Evolutionary conservation across 495 filamentous ascomycete genomes (phyloP), one percentile per base, ranked within the genome.

Genomic region (Neurospora sp.): DNA sequence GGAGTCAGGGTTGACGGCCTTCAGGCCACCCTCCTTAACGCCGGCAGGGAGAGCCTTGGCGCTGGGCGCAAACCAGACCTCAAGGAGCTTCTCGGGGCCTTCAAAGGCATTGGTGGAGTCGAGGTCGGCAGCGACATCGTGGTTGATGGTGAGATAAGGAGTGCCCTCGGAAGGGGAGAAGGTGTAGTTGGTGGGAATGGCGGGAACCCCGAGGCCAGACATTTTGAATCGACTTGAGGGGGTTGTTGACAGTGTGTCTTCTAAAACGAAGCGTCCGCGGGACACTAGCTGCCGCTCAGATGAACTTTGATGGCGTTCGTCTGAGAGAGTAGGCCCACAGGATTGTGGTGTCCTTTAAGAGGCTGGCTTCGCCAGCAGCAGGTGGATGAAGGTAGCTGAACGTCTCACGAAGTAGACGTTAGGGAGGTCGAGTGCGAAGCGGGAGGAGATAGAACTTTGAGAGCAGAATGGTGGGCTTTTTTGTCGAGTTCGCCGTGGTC

Each of bases 91-190:
- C 85, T 99, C 96, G 44, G 96, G 96, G 70, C 96, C 96, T 88
- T 99, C 96, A 80, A 99, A 99, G 76, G 94, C 94, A 88, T 93
- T 97, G 86, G 85, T 93, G 73, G 95, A 97, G 83, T 99, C 96
- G 72, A 98, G 90, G 83, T 97, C 96, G 76, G 95, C 88, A 74
- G 94, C 93, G 74, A 94, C 92, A 84, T 96, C 94, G 85, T 94
- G 93, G 86, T 98, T 98, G 89, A 99, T 98, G 69, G 93, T 97
- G 85, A 97, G 83, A 80, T 93, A 90, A 69, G 93, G 94, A 46
- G 93, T 95, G 74, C 90, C 93, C 78, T 88, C 87, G 70, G 91
- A 93, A 78, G 93, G 92, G 80, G 93, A 95, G 75, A 90, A 86
- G 74, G 93, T 92, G 81, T 94, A 92, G 81, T 93, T 84, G 82